A percentile compares a stretch with the other conserved stretches of the same genome.
These are phyloP conservation scores for Cenchrus purpureus DNA, from an alignment of 176 grass and related monocot genomes.

Conservation along the genomic window DNA sequence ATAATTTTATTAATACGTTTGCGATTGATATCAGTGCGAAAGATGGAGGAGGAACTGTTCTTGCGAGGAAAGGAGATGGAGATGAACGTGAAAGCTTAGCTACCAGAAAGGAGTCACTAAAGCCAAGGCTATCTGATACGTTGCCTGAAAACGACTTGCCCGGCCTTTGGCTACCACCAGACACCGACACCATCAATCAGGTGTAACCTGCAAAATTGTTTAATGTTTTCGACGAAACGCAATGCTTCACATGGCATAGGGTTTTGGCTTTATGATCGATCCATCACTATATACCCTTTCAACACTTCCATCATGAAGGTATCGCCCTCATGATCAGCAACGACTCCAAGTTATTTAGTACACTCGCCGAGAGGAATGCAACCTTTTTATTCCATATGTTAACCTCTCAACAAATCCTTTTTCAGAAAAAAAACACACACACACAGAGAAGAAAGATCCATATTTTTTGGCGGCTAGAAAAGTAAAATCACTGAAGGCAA, in stretches of 20 bases:
- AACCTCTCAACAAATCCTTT: neutral
- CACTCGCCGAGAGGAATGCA: neutral
- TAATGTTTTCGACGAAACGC: neutral
- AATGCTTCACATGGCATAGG: constrained; percentile 1
- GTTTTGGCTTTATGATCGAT: constrained; percentile 14
- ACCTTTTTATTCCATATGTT: neutral
- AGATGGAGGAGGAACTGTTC: neutral
- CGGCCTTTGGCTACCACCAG: neutral
- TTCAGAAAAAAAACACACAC: neutral
- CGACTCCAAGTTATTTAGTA: neutral
- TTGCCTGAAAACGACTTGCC: constrained; percentile 36
- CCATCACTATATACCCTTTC: constrained; percentile 20
- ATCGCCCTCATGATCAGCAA: constrained; percentile 24
- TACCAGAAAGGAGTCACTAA: constrained; percentile 39
- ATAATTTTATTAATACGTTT: constrained; percentile 28
- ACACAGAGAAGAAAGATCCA: neutral
- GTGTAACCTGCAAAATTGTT: neutral
- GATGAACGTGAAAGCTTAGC: constrained; percentile 25
- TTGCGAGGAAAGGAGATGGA: neutral
- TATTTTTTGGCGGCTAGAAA: neutral
- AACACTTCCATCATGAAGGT: neutral
- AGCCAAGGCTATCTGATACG: constrained; percentile 33
- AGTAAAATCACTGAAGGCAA: constrained; percentile 19
- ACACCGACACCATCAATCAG: constrained; percentile 42
- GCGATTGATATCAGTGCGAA: neutral